A percentile compares a stretch with the other conserved stretches of the same genome.
Evolutionary conservation across 2,329 filamentous ascomycete species (phyloP).

Genomic region (Fusarium humuli): DNA sequence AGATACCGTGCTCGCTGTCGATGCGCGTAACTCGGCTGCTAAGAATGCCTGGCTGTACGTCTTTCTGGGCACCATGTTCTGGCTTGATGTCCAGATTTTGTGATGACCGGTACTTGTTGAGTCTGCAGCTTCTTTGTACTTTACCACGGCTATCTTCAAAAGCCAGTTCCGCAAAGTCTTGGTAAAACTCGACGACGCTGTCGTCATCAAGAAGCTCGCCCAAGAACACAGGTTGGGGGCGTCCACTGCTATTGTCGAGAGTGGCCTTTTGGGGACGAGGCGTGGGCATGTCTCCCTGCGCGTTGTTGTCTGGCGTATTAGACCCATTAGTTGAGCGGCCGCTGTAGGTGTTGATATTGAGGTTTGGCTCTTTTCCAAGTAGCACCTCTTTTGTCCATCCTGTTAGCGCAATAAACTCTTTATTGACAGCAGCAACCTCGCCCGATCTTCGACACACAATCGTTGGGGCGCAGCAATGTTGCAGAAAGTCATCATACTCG

Average conservation of each 20-base stretch:
- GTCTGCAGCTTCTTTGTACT: conserved; percentile 83
- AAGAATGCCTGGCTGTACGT: conserved; percentile 58
- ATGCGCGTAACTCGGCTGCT: conserved; percentile 72
- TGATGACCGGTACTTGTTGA: conserved; percentile 89
- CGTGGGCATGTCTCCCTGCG: conserved; percentile 58
- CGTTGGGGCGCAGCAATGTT: conserved; percentile 87
- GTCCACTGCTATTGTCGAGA: conserved; percentile 58
- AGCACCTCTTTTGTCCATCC: conserved; percentile 94
- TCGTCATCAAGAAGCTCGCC: conserved; percentile 95
- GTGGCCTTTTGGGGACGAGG: conserved; percentile 62
- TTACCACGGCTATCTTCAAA: conserved; percentile 91
- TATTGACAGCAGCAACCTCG: conserved; percentile 94
- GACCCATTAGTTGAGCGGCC: conserved; percentile 55
- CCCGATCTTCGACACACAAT: conserved; percentile 92
- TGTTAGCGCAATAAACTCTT: conserved; percentile 95
- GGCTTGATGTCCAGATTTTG: conserved; percentile 61
- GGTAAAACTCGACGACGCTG: conserved; percentile 92
- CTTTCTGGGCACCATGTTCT: conserved; percentile 60
- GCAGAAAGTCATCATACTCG: conserved; percentile 93
- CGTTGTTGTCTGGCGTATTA: conserved; percentile 52
- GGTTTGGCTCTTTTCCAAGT: conserved; percentile 85
- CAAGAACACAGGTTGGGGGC: conserved; percentile 84
- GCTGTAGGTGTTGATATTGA: conserved; percentile 78
- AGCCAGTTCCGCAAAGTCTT: conserved; percentile 91
- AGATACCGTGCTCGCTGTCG: conserved; percentile 82